Conservation (phyloP, 148 eudicot species). For the Amaranthus cruentus region DNA sequence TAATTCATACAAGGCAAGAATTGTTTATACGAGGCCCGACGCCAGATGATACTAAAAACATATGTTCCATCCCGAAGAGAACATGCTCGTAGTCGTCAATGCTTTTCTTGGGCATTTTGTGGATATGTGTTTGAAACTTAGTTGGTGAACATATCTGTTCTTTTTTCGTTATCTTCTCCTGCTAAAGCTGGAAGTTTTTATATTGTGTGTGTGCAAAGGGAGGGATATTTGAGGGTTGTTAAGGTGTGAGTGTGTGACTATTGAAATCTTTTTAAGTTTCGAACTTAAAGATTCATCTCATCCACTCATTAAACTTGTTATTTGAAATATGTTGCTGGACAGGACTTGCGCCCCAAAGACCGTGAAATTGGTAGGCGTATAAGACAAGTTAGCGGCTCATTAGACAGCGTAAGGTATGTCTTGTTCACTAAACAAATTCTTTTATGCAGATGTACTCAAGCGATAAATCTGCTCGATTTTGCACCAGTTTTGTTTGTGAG, state of each 20-base stretch:
- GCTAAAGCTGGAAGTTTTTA: too few relatives aligned
- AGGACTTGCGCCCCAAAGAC: slow-evolving; percentile 50
- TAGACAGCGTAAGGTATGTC: slow-evolving; percentile 60
- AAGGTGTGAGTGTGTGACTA: background rate
- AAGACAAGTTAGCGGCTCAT: slow-evolving; percentile 50
- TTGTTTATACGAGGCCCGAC: too few relatives aligned
- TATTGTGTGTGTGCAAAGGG: background rate
- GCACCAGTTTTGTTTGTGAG: background rate
- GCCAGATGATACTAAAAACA: too few relatives aligned
- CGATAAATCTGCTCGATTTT: background rate
- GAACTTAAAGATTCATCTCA: background rate
- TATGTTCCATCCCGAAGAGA: too few relatives aligned
- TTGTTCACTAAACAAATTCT: background rate
- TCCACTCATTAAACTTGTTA: background rate
- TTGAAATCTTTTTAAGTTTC: background rate
- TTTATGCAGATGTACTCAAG: background rate
- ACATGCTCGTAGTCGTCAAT: too few relatives aligned
- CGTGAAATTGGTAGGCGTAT: slow-evolving; percentile 50
- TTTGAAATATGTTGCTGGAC: slow-evolving; percentile 19
- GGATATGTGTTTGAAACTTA: too few relatives aligned
- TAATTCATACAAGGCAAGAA: too few relatives aligned
- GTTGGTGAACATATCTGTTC: too few relatives aligned
- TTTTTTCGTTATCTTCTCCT: too few relatives aligned
- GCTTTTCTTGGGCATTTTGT: too few relatives aligned
- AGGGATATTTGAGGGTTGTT: too few relatives aligned